Conservation (phyloP, 2,329 filamentous ascomycete genomes). For the Elsinoe perseae region DNA sequence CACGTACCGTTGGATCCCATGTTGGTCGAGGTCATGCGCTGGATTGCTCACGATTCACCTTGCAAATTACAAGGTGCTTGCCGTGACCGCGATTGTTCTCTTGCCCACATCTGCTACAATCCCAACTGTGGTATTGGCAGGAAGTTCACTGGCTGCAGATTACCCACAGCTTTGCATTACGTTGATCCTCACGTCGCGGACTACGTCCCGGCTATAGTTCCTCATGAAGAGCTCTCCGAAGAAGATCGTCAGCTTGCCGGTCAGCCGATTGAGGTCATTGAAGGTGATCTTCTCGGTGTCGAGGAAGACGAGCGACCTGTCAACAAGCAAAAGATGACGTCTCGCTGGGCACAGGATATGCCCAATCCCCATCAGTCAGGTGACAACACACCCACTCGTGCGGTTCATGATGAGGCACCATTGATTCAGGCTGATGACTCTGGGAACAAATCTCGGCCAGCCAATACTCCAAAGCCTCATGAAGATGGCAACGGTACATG, state of each 20-base stretch:
- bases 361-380: conserved; percentile 6
- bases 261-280: conserved; percentile 7
- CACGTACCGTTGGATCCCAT: conserved; percentile 38
- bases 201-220: conserved; percentile 13
- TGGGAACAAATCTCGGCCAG: neutral
- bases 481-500: neutral
- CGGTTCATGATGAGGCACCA: neutral
- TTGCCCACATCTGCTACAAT: conserved; percentile 41
- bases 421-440: conserved; percentile 6
- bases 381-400: neutral
- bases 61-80: conserved; percentile 38
- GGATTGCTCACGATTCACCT: conserved; percentile 38
- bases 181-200: conserved; percentile 16
- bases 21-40: conserved; percentile 36
- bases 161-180: conserved; percentile 13
- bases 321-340: conserved; percentile 10
- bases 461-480: neutral
- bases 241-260: conserved; percentile 12
- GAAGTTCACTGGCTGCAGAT: conserved; percentile 24
- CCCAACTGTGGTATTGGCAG: conserved; percentile 24
- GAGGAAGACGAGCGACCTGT: neutral
- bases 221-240: conserved; percentile 8
- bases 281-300: conserved; percentile 9
- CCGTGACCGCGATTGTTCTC: conserved; percentile 37
- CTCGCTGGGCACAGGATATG: conserved; percentile 9